Evolutionary conservation across 257 asterid species (phyloP).

Genomic region (Solanum tarapatanum): DNA sequence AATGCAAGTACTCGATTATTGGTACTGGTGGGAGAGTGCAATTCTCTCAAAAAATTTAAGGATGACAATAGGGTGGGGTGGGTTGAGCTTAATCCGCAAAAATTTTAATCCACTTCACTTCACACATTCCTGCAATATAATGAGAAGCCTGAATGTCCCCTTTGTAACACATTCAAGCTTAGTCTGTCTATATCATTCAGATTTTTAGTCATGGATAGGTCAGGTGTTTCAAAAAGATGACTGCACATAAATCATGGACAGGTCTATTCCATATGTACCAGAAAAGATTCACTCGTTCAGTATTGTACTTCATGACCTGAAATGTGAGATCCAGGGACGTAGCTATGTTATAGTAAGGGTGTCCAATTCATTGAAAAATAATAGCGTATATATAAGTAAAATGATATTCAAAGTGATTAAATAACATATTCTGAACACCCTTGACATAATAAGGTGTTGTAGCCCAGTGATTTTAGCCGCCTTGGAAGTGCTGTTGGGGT

Average conservation of each 20-base stretch:
- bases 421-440: not conserved
- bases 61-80: not conserved
- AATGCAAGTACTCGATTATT: not conserved
- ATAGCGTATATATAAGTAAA: not conserved
- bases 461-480: not conserved
- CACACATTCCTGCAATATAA: conserved; percentile 30
- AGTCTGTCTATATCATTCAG: conserved; percentile 83
- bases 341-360: not conserved
- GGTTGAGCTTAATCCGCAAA: not conserved
- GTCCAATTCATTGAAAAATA: not conserved
- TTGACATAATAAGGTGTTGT: not conserved
- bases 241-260: not conserved
- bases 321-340: not conserved
- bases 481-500: not conserved
- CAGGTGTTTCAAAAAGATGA: not conserved
- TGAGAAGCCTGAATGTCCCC: conserved; percentile 96
- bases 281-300: not conserved
- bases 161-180: conserved; percentile 80
- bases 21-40: not conserved
- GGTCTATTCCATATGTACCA: not conserved
- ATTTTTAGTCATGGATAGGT: conserved; percentile 37
- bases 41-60: not conserved
- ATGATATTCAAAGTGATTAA: not conserved
- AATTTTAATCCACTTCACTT: no score
- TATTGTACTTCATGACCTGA: not conserved